Evolutionary conservation across 2,329 filamentous ascomycete genomes (phyloP).

Genomic region (Ciborinia camelliae): DNA sequence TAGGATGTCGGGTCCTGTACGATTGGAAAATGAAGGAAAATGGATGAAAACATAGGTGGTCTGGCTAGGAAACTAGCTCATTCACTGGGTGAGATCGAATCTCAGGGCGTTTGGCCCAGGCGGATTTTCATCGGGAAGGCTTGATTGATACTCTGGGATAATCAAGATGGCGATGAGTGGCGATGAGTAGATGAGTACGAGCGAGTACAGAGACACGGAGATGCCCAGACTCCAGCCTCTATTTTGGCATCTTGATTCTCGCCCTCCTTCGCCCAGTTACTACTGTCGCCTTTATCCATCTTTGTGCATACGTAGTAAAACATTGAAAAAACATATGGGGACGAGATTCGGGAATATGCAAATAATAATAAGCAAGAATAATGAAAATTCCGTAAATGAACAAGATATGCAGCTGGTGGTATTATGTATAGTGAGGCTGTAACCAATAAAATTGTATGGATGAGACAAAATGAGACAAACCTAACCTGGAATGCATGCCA

Average conservation of each 20-base stretch:
- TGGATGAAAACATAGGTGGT: background rate
- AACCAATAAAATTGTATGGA: constrained; percentile 2
- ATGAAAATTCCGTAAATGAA: background rate
- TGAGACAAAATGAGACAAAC: no score
- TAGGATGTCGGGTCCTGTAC: constrained; percentile 1
- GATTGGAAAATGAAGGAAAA: background rate
- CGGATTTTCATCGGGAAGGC: constrained; percentile 12
- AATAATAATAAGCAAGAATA: background rate
- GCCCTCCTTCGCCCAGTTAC: constrained; percentile 9
- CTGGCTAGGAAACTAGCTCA: background rate
- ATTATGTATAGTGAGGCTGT: constrained; percentile 35
- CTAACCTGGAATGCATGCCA: no score
- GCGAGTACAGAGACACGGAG: background rate
- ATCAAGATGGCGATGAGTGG: background rate
- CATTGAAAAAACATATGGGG: background rate
- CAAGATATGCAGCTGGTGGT: constrained; percentile 31
- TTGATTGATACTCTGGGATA: background rate
- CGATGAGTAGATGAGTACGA: constrained; percentile 11
- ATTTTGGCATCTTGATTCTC: constrained; percentile 11
- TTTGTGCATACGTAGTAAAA: background rate
- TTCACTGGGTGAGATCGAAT: constrained; percentile 5
- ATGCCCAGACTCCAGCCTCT: constrained; percentile 11
- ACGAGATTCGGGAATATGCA: background rate
- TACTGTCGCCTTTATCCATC: constrained; percentile 8
- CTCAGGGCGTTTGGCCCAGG: constrained; percentile 12